phyloP scores from a whole-genome alignment of 768 basidiomycete species.

The Phallus indusiatus region DNA sequence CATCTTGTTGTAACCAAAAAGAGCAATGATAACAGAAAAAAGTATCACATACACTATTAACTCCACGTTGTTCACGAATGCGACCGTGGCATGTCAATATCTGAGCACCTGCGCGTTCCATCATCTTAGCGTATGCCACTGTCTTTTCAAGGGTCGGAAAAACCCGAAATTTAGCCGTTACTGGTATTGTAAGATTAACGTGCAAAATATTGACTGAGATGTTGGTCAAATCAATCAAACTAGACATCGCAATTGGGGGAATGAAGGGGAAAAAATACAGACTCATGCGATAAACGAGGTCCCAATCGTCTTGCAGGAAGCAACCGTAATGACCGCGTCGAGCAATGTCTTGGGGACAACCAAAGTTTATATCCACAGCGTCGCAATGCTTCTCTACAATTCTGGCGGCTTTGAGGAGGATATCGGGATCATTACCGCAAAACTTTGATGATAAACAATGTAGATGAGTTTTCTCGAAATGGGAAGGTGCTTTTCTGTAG shows the following conservation, averaged over 20 bases:
- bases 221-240: background rate
- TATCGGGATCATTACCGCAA: slow-evolving; percentile 81
- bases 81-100: slow-evolving; percentile 93
- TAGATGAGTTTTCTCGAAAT: too few species aligned
- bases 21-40: background rate
- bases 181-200: slow-evolving; percentile 75
- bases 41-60: slow-evolving; percentile 46
- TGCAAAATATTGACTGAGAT: slow-evolving; percentile 79
- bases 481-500: background rate
- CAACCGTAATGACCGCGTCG: slow-evolving; percentile 78
- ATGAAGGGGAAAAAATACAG: background rate
- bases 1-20: slow-evolving; percentile 1
- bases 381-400: slow-evolving; percentile 75
- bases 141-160: slow-evolving; percentile 82
- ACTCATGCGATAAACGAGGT: slow-evolving; percentile 73
- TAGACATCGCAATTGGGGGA: background rate
- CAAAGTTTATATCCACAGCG: slow-evolving; percentile 89
- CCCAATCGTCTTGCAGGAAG: slow-evolving; percentile 94
- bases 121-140: slow-evolving; percentile 90
- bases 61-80: slow-evolving; percentile 84
- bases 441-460: slow-evolving; percentile 42
- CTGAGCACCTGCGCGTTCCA: slow-evolving; percentile 91
- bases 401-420: slow-evolving; percentile 68
- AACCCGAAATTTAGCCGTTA: slow-evolving; percentile 93
- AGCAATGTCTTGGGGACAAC: slow-evolving; percentile 95